Conservation (phyloP, 768 basidiomycete genomes). For the Trametes coccinea region DNA sequence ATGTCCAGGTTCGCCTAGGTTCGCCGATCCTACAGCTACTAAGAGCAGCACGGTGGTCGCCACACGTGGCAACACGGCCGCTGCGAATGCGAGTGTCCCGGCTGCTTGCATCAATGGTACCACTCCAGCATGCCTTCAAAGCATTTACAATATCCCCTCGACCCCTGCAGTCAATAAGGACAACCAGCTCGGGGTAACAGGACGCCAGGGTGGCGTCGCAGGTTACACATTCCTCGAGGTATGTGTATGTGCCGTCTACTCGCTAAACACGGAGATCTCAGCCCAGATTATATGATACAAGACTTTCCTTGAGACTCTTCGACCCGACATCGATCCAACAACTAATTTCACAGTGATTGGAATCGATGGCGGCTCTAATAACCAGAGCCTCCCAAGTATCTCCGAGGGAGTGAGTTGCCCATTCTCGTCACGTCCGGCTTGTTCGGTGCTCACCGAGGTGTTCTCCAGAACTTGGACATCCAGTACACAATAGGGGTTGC, state of each 20-base stretch:
- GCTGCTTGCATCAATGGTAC: constrained; percentile 27
- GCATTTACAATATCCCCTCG: constrained; percentile 32
- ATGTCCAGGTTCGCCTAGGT: background rate
- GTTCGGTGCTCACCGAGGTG: too few relatives aligned
- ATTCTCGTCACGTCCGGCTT: too few relatives aligned
- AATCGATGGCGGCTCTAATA: constrained; percentile 31
- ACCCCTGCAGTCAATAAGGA: constrained; percentile 18
- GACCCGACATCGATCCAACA: constrained; percentile 24
- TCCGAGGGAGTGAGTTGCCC: background rate
- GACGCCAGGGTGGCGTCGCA: constrained; percentile 30
- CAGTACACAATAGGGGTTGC: constrained; percentile 30
- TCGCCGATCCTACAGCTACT: background rate
- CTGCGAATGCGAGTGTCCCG: background rate
- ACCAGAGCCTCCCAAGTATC: constrained; percentile 44
- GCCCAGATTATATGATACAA: constrained; percentile 9
- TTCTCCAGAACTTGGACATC: constrained; percentile 24
- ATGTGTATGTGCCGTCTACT: constrained; percentile 30
- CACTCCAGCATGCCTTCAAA: constrained; percentile 32
- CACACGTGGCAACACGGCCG: constrained; percentile 19
- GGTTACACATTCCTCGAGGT: constrained; percentile 22
- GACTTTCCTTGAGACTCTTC: constrained; percentile 25
- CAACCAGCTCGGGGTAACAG: constrained; percentile 34
- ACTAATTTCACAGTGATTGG: constrained; percentile 25
- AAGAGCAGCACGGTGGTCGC: constrained; percentile 27
- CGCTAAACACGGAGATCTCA: background rate